Percentiles rank a stretch among this genome's conserved stretches.
Evolutionary conservation across 352 stramenopile species (phyloP).

Genomic region (Blastocystis sp.): DNA sequence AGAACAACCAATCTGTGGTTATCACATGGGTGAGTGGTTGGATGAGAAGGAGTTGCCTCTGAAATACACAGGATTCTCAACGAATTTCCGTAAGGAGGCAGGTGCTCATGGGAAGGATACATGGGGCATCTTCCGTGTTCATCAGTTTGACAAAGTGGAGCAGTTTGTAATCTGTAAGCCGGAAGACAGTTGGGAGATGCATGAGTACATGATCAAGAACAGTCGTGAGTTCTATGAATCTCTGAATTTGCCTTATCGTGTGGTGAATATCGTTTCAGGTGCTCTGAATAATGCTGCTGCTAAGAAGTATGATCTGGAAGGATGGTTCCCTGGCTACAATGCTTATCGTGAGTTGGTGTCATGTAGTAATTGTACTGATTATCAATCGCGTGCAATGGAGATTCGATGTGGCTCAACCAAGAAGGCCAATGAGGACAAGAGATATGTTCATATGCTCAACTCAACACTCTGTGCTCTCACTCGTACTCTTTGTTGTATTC

Average conservation of each 20-base stretch:
- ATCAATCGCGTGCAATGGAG: slow-evolving; percentile 90
- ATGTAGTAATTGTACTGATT: slow-evolving; percentile 97
- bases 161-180: slow-evolving; percentile 83
- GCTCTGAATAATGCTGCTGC: slow-evolving; percentile 95
- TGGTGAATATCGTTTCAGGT: slow-evolving; percentile 94
- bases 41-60: slow-evolving; percentile 74
- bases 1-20: slow-evolving; percentile 96
- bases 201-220: slow-evolving; percentile 79
- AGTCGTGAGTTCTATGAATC: slow-evolving; percentile 95
- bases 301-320: slow-evolving; percentile 99
- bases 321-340: slow-evolving; percentile 98
- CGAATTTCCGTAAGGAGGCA: slow-evolving; percentile 98
- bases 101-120: slow-evolving; percentile 95
- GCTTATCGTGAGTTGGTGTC: slow-evolving; percentile 96
- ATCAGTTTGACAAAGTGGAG: slow-evolving; percentile 95
- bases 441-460: slow-evolving; percentile 93
- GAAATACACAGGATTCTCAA: slow-evolving; percentile 85
- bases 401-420: slow-evolving; percentile 83
- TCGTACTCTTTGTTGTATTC: slow-evolving; percentile 93
- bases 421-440: slow-evolving; percentile 81
- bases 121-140: slow-evolving; percentile 98
- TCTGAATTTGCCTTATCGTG: slow-evolving; percentile 92
- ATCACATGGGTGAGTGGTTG: slow-evolving; percentile 89
- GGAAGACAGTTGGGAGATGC: slow-evolving; percentile 74
- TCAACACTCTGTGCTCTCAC: slow-evolving; percentile 93